Evolutionary conservation across 2,329 filamentous ascomycete genomes (phyloP).

Genomic region (Rutstroemia sp.): DNA sequence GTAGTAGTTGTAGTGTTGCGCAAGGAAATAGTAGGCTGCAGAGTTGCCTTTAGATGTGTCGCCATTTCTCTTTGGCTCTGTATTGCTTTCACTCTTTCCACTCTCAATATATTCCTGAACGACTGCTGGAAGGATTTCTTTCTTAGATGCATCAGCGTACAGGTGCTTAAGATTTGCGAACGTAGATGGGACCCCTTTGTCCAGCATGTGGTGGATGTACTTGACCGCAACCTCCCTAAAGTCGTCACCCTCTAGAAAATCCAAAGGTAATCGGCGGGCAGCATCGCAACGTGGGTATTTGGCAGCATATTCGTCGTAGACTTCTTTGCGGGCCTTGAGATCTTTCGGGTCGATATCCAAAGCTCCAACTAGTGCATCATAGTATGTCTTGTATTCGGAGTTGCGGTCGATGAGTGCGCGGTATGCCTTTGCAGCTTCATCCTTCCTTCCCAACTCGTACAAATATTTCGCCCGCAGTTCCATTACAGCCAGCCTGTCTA

Average conservation of each 20-base stretch:
- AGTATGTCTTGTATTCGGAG: slow-evolving; percentile 80
- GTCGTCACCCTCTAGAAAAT: slow-evolving; percentile 75
- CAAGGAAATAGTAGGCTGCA: slow-evolving; percentile 84
- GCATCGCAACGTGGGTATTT: slow-evolving; percentile 82
- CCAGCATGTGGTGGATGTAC: slow-evolving; percentile 79
- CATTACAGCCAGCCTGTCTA: slow-evolving; percentile 79
- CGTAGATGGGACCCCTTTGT: slow-evolving; percentile 88
- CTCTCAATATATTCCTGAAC: slow-evolving; percentile 71
- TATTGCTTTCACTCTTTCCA: slow-evolving; percentile 37
- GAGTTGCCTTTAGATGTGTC: slow-evolving; percentile 59
- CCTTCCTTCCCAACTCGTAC: slow-evolving; percentile 64
- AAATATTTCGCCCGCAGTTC: slow-evolving; percentile 84
- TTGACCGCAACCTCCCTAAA: slow-evolving; percentile 71
- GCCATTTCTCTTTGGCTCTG: slow-evolving; percentile 35
- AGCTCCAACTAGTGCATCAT: slow-evolving; percentile 64
- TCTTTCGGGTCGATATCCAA: slow-evolving; percentile 58
- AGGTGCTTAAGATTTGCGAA: slow-evolving; percentile 96
- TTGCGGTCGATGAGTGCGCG: slow-evolving; percentile 77
- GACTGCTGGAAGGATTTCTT: slow-evolving; percentile 64
- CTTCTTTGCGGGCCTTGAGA: slow-evolving; percentile 54
- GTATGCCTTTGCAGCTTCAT: slow-evolving; percentile 78
- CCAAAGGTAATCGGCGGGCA: slow-evolving; percentile 75
- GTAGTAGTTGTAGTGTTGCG: slow-evolving; percentile 94
- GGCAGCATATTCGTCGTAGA: slow-evolving; percentile 76
- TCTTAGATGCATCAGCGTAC: slow-evolving; percentile 73